These are phyloP conservation scores for Pseudogymnoascus sp. DNA, from an alignment of 2,329 filamentous ascomycete species.

Conservation along the genomic window DNA sequence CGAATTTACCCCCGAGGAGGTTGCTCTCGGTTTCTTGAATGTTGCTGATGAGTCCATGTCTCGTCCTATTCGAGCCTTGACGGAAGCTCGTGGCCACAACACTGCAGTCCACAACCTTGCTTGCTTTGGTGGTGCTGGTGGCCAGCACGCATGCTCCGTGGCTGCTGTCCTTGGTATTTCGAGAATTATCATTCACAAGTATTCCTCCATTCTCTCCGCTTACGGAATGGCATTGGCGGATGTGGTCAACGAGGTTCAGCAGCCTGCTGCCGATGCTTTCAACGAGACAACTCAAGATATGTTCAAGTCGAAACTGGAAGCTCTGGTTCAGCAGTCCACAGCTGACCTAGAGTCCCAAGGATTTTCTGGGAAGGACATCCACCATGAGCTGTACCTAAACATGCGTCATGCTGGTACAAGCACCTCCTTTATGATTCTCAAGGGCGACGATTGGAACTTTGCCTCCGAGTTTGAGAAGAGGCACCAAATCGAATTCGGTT, in stretches of 20 bases:
- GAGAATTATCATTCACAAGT: constrained; percentile 79
- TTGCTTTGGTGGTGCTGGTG: constrained; percentile 85
- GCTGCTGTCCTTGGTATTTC: constrained; percentile 74
- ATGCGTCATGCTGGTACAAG: constrained; percentile 86
- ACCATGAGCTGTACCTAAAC: constrained; percentile 85
- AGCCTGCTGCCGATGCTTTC: constrained; percentile 58
- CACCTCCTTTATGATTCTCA: constrained; percentile 79
- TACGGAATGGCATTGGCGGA: constrained; percentile 91
- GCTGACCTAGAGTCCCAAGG: constrained; percentile 65
- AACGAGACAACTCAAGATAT: constrained; percentile 42
- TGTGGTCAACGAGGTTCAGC: constrained; percentile 82
- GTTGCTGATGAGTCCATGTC: constrained; percentile 90
- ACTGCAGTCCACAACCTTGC: constrained; percentile 79
- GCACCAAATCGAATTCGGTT: constrained; percentile 85
- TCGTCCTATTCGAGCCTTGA: constrained; percentile 78
- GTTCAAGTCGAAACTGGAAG: constrained; percentile 67
- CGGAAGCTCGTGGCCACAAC: constrained; percentile 84
- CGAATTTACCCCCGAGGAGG: constrained; percentile 58
- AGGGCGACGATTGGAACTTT: constrained; percentile 68
- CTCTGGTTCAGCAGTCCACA: constrained; percentile 65
- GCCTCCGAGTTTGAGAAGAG: constrained; percentile 74
- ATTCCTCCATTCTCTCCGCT: constrained; percentile 80
- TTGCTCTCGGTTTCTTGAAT: constrained; percentile 63
- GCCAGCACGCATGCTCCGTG: constrained; percentile 83
- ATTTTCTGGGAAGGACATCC: constrained; percentile 65